Evolutionary conservation across 192 early-diverging fungal genomes (phyloP).

Genomic region (Entomortierella lignicola): DNA sequence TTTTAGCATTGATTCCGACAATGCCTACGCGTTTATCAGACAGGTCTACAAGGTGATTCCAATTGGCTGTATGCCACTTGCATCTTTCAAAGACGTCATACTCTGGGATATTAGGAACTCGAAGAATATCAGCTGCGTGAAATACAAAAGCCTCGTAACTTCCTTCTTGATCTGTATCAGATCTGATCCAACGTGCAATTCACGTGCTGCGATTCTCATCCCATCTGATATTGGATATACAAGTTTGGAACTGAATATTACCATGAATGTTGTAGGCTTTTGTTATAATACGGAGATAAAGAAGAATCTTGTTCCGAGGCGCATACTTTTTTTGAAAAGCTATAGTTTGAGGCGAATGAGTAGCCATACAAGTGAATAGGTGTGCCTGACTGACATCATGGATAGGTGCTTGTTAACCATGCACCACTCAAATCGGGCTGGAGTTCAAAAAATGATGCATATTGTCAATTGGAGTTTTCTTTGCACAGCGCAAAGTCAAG

Average conservation of each 20-base stretch:
- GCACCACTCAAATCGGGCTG: slow-evolving; percentile 53
- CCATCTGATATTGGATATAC: slow-evolving; percentile 30
- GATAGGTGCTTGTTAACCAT: slow-evolving; percentile 54
- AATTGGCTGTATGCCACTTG: slow-evolving; percentile 56
- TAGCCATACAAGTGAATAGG: slow-evolving; percentile 55
- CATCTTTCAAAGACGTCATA: slow-evolving; percentile 50
- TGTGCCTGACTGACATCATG: slow-evolving; percentile 54
- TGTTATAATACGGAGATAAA: slow-evolving; percentile 25
- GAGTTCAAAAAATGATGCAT: slow-evolving; percentile 55
- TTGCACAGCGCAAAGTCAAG: slow-evolving; percentile 56
- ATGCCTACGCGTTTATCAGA: slow-evolving; percentile 57
- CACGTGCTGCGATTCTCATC: slow-evolving; percentile 28
- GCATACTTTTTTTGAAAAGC: slow-evolving; percentile 51
- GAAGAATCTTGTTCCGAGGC: slow-evolving; percentile 12
- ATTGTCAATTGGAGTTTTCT: slow-evolving; percentile 48
- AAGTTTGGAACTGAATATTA: slow-evolving; percentile 46
- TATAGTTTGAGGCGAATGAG: slow-evolving; percentile 57
- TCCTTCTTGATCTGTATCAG: slow-evolving; percentile 8
- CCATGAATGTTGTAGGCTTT: slow-evolving; percentile 45
- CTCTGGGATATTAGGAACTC: slow-evolving; percentile 48
- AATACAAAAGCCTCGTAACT: slow-evolving; percentile 45
- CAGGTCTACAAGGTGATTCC: slow-evolving; percentile 55
- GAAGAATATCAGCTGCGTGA: slow-evolving; percentile 47
- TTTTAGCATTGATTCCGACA: slow-evolving; percentile 55
- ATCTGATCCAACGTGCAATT: slow-evolving; percentile 29